A percentile compares a stretch with the other conserved stretches of the same genome.
Evolutionary conservation across 2,329 filamentous ascomycete species (phyloP).

Genomic region (Nigrospora oryzae): DNA sequence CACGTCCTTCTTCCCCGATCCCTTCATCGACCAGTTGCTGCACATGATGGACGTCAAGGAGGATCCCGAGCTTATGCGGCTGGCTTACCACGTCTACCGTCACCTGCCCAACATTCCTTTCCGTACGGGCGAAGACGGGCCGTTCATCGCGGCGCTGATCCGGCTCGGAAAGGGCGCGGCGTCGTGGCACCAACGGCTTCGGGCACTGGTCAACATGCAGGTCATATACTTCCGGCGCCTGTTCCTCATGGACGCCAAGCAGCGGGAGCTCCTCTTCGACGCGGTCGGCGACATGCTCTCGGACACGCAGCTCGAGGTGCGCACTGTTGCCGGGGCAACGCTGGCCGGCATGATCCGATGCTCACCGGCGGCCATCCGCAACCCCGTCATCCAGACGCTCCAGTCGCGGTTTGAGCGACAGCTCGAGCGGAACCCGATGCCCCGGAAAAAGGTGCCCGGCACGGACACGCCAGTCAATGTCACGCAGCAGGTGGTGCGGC

Average conservation of each 20-base stretch:
- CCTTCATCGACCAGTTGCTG: conserved; percentile 84
- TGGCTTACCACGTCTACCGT: conserved; percentile 94
- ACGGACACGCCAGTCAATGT: conserved; percentile 63
- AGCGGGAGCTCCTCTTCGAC: conserved; percentile 75
- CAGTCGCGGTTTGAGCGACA: conserved; percentile 72
- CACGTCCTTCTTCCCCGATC: conserved; percentile 79
- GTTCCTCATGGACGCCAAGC: conserved; percentile 69
- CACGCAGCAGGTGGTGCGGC: conserved; percentile 68
- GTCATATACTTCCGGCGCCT: conserved; percentile 96
- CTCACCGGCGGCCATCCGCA: conserved; percentile 73
- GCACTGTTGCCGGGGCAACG: conserved; percentile 84
- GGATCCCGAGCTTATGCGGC: conserved; percentile 86
- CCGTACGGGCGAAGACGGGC: conserved; percentile 72
- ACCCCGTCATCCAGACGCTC: conserved; percentile 66
- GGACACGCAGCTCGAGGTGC: conserved; percentile 87
- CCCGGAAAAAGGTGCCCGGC: conserved; percentile 57
- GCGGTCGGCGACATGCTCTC: conserved; percentile 95
- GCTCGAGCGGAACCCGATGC: conserved; percentile 78
- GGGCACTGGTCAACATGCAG: conserved; percentile 96
- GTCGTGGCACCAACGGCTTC: conserved; percentile 92
- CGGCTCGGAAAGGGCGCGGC: conserved; percentile 75
- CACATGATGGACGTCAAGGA: conserved; percentile 99
- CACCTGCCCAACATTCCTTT: conserved; percentile 95
- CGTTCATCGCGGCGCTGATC: conserved; percentile 80
- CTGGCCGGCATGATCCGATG: conserved; percentile 97